Conservation (phyloP, 2,329 filamentous ascomycete species). For the Verticillium nonalfalfae region DNA sequence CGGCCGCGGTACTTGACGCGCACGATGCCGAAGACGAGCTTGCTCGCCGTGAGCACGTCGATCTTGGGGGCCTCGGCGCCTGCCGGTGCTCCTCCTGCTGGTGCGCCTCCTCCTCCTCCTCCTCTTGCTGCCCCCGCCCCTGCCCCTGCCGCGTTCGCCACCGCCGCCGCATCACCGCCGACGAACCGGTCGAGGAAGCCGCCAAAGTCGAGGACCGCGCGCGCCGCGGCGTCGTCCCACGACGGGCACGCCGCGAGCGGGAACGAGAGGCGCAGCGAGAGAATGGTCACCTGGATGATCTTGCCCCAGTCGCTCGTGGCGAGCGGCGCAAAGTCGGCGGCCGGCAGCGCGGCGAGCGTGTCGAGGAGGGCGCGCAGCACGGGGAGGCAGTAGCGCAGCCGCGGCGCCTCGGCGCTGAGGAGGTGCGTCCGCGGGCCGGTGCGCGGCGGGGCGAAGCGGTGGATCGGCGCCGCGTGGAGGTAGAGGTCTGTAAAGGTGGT, state of each 20-base stretch:
- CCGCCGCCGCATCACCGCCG: constrained; percentile 7
- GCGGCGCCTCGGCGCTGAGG: constrained; percentile 6
- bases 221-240: constrained; percentile 28
- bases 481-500: constrained; percentile 27
- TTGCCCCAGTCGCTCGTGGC: constrained; percentile 34
- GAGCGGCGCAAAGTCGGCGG: constrained; percentile 27
- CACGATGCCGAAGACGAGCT: constrained; percentile 38
- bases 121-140: no score
- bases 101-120: no score
- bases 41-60: constrained; percentile 37
- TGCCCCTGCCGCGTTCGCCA: no score
- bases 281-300: constrained; percentile 32
- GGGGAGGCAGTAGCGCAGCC: constrained; percentile 15
- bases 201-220: constrained; percentile 31
- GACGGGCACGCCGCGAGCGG: constrained; percentile 27
- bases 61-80: constrained; percentile 16
- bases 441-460: constrained; percentile 13
- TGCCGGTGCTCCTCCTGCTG: constrained; percentile 8
- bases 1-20: constrained; percentile 37
- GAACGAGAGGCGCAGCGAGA: constrained; percentile 41
- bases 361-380: constrained; percentile 25
- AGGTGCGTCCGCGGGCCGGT: constrained; percentile 10
- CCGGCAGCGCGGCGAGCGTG: constrained; percentile 20
- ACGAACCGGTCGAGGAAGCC: constrained; percentile 30
- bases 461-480: constrained; percentile 30